Evolutionary conservation across 2,329 filamentous ascomycete species (phyloP), one percentile per base, ranked within the genome.

Genomic region (Passalora sequoiae): DNA sequence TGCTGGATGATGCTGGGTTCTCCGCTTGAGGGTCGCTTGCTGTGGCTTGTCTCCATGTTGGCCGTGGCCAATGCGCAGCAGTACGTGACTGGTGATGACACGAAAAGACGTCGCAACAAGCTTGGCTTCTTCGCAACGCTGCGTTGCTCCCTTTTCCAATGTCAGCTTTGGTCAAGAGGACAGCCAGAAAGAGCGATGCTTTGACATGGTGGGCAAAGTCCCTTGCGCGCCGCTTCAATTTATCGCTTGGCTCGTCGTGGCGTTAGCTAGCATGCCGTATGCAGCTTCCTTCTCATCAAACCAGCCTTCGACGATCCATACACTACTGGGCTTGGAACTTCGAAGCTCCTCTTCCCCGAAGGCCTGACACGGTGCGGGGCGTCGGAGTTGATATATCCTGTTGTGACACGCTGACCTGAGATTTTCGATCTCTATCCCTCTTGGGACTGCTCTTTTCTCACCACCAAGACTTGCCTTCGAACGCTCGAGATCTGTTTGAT

Each of bases 371-470:
- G 30, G 52, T 48, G 54, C 52, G 54, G 52, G 54, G 54, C 35
- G 21, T 35, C 31, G 44, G 36, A 40, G 39, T 48, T 57, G 50
- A 57, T 52, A 57, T 57, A 57, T 43, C 27, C 49, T 42, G n/a
- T 36, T 27, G 33, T 42, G 30, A 13, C 43, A 39, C 43, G 32
- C 40, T 44, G 27, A 31, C 37, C 33, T 38, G 33, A 28, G 12
- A 5, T 43, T 28, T 17, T 33, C 29, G 16, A 5, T 35, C 17
- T 28, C 42, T 31, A 16, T n/a, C 29, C 21, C 36, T 38, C 35
- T 36, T 13, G 33, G 33, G 33, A 20, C n/a, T 16, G 13, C 17
- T 31, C 40, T 24, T 16, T 27, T 12, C 12, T 21, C 21, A 38
- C 39, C 29, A 16, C 20, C 40, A 27, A 28, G n/a, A 24, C 12